These are phyloP conservation scores for Kluyveromyces lactis DNA, from an alignment of 805 yeast species.

Conservation along the genomic window DNA sequence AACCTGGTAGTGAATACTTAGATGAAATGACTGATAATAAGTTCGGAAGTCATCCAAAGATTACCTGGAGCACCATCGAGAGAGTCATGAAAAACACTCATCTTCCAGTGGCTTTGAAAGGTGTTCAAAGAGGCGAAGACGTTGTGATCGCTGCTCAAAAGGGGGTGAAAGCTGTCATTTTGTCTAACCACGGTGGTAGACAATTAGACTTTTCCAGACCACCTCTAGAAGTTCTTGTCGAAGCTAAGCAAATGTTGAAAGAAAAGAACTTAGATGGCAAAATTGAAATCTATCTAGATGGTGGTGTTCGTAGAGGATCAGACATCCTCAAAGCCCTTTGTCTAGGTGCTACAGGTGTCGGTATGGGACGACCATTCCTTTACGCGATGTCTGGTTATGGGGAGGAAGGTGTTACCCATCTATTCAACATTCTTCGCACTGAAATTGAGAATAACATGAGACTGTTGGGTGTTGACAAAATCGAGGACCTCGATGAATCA, in stretches of 20 bases:
- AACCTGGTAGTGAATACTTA: conserved; percentile 10
- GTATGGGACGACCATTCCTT: conserved; percentile 67
- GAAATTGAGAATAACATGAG: conserved; percentile 62
- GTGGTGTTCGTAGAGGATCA: conserved; percentile 71
- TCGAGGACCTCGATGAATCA: conserved; percentile 38
- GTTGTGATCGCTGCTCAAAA: conserved; percentile 47
- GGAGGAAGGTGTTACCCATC: conserved; percentile 58
- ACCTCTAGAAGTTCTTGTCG: conserved; percentile 53
- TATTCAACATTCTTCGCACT: conserved; percentile 51
- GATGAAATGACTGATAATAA: conserved; percentile 5
- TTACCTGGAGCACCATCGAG: conserved; percentile 31
- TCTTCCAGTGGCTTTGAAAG: conserved; percentile 49
- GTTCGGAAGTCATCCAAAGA: conserved; percentile 12
- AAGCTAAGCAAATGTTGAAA: conserved; percentile 39
- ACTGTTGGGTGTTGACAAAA: conserved; percentile 47
- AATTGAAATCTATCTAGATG: conserved; percentile 62
- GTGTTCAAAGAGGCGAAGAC: conserved; percentile 62
- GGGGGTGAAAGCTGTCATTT: conserved; percentile 54
- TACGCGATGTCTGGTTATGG: conserved; percentile 79
- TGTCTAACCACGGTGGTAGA: conserved; percentile 72
- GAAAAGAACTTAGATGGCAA: conserved; percentile 36
- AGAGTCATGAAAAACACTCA: conserved; percentile 27
- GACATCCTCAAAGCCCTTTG: conserved; percentile 72
- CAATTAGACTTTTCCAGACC: conserved; percentile 57
- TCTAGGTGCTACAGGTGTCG: conserved; percentile 69